Percentiles rank a stretch among this genome's conserved stretches.
Conservation (phyloP, 345 rosid genomes). For the Alliaria petiolata region DNA sequence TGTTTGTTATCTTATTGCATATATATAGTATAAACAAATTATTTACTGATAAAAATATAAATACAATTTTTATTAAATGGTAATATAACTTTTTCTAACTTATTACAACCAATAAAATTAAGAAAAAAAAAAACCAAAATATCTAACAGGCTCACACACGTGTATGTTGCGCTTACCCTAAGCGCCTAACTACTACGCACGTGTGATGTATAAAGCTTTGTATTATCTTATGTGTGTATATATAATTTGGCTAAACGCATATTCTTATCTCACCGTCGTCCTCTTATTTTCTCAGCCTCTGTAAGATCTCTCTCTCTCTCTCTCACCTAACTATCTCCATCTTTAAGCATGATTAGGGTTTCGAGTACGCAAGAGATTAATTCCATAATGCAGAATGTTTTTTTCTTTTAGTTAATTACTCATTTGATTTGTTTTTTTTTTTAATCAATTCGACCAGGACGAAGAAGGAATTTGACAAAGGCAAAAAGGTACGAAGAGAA, state of each 20-base stretch:
- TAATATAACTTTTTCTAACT: background rate
- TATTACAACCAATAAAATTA: background rate
- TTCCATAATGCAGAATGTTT: background rate
- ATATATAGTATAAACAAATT: no score
- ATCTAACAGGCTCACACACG: slow-evolving; percentile 12
- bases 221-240: background rate
- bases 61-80: background rate
- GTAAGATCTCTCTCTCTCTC: background rate
- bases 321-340: background rate
- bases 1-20: background rate
- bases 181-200: background rate
- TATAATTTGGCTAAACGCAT: slow-evolving; percentile 7
- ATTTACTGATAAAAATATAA: background rate
- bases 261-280: slow-evolving; percentile 24
- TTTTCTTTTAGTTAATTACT: background rate
- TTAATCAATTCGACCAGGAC: slow-evolving; percentile 3
- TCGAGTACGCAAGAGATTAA: background rate
- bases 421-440: background rate
- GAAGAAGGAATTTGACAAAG: background rate
- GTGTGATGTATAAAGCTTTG: background rate
- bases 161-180: slow-evolving; percentile 17
- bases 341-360: background rate
- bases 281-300: background rate
- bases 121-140: background rate
- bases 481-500: slow-evolving; percentile 1